Evolutionary conservation across 768 basidiomycete species (phyloP).

Genomic region (Mycena crocata): DNA sequence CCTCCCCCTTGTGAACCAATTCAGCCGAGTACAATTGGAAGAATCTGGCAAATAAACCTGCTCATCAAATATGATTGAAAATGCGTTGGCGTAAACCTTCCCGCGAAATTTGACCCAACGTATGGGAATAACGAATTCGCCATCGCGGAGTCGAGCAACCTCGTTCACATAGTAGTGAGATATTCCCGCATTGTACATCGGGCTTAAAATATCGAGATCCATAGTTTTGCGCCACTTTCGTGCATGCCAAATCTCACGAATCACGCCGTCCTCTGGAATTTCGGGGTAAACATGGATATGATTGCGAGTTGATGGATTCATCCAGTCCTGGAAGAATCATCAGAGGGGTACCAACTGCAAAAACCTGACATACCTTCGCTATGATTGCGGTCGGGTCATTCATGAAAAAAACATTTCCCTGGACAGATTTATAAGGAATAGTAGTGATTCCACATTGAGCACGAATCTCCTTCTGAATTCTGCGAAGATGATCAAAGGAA

Average conservation of each 20-base stretch:
- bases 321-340: neutral
- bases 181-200: conserved; percentile 11
- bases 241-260: conserved; percentile 11
- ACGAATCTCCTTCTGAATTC: neutral
- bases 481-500: conserved; percentile 15
- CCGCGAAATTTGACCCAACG: conserved; percentile 2
- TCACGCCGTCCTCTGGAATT: conserved; percentile 2
- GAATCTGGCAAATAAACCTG: neutral
- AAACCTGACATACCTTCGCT: neutral
- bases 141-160: neutral
- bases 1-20: neutral
- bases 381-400: neutral
- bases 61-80: neutral
- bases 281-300: conserved; percentile 8
- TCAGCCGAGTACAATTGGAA: neutral
- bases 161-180: conserved; percentile 11
- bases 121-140: neutral
- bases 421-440: conserved; percentile 13
- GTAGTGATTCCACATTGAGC: neutral
- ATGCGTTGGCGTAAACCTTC: neutral
- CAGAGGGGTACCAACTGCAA: neutral
- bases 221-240: neutral
- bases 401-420: too few relatives aligned
- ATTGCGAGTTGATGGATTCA: neutral
- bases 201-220: conserved; percentile 5